phyloP scores from a whole-genome alignment of 2,329 filamentous ascomycete genomes.

The Macroventuria anomochaeta region DNA sequence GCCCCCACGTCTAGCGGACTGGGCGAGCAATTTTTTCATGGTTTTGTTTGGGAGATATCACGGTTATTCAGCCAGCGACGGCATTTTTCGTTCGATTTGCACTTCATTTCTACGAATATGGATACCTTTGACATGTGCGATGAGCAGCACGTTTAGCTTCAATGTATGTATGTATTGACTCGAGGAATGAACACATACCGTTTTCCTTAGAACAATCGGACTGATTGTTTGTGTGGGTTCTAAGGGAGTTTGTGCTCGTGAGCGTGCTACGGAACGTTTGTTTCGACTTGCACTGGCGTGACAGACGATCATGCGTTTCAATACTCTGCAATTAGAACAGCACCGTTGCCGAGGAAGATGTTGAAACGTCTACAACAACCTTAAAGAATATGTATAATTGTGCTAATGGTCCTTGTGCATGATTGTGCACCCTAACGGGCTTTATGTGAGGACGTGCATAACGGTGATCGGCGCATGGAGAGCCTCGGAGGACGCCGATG shows the following conservation, averaged over 20 bases:
- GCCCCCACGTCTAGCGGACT: constrained; percentile 19
- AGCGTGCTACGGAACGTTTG: constrained; percentile 8
- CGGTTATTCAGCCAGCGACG: constrained; percentile 16
- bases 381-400: not conserved
- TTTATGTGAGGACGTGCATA: constrained; percentile 1
- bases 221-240: not conserved
- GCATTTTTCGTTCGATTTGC: constrained; percentile 11
- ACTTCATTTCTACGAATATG: constrained; percentile 12
- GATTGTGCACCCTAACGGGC: constrained; percentile 9
- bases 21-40: constrained; percentile 16
- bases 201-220: not conserved
- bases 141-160: constrained; percentile 16
- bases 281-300: constrained; percentile 14
- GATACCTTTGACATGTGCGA: constrained; percentile 12
- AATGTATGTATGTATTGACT: constrained; percentile 20
- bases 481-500: constrained; percentile 10
- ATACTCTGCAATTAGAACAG: constrained; percentile 6
- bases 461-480: constrained; percentile 17
- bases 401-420: not conserved
- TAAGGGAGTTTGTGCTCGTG: too few species aligned
- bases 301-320: constrained; percentile 12
- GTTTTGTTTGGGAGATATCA: constrained; percentile 16
- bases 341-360: constrained; percentile 3
- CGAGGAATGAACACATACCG: constrained; percentile 3
- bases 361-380: not conserved